Conservation (phyloP, 441 rosid genomes). For the Eutrema salsugineum region DNA sequence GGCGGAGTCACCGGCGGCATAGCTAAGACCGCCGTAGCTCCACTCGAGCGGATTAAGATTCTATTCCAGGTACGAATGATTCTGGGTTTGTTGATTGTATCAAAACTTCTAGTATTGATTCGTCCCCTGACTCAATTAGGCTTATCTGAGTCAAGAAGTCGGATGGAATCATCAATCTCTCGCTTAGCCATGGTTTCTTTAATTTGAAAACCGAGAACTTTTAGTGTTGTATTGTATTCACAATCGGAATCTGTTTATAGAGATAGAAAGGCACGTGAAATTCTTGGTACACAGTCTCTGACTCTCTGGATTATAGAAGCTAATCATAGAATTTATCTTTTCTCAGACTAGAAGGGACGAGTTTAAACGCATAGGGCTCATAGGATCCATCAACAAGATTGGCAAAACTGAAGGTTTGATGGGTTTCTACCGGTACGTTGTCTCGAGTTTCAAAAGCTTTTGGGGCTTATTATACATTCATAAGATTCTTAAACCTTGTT, state of each 20-base stretch:
- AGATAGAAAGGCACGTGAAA: conserved; percentile 1
- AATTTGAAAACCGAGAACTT: not conserved
- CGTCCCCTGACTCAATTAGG: not conserved
- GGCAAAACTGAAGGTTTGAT: conserved; percentile 71
- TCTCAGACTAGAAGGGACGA: conserved; percentile 82
- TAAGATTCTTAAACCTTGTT: not conserved
- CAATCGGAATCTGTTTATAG: not conserved
- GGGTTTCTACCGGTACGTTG: conserved; percentile 82
- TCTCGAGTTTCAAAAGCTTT: not conserved
- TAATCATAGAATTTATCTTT: conserved; percentile 19
- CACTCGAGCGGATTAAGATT: conserved; percentile 93
- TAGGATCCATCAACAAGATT: conserved; percentile 72
- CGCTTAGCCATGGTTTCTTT: not conserved
- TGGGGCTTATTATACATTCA: not conserved
- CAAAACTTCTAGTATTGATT: not conserved
- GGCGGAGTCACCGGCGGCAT: conserved; percentile 92
- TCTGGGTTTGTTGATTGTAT: not conserved
- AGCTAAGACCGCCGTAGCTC: conserved; percentile 88
- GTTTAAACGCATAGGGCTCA: conserved; percentile 61
- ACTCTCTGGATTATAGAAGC: not conserved
- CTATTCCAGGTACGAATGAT: conserved; percentile 64
- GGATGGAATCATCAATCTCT: not conserved
- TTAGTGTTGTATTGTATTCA: not conserved
- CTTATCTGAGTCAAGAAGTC: not conserved
- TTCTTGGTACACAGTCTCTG: not conserved